These are phyloP conservation scores for Leptodontidium sp. DNA, from an alignment of 2,329 filamentous ascomycete genomes.

Conservation along the genomic window DNA sequence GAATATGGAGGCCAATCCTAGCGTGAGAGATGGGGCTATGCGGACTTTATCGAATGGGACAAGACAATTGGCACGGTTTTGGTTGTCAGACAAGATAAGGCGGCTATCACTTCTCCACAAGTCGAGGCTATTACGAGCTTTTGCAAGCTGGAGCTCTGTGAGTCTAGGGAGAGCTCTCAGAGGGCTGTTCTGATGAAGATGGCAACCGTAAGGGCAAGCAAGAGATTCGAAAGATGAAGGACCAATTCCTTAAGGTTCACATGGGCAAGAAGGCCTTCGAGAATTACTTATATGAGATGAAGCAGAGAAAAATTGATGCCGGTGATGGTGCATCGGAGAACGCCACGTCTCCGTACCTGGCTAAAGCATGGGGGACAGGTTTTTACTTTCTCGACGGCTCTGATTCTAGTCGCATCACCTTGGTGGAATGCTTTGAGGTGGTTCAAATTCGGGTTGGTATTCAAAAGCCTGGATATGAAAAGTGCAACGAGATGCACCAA, in stretches of 20 bases:
- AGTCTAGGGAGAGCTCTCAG: background rate
- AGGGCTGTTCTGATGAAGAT: background rate
- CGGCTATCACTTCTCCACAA: conserved; percentile 14
- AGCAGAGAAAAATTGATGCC: background rate
- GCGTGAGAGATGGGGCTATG: background rate
- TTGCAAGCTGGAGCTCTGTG: background rate
- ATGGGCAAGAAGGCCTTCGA: conserved; percentile 15
- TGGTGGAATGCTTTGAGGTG: background rate
- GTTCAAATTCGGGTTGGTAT: background rate
- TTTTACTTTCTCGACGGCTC: background rate
- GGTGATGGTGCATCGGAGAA: conserved; percentile 15
- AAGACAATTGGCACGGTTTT: conserved; percentile 18
- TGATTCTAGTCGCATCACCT: background rate
- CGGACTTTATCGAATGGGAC: conserved; percentile 3
- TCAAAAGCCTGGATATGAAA: background rate
- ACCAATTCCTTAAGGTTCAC: background rate
- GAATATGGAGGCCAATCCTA: conserved; percentile 6
- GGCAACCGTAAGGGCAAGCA: background rate
- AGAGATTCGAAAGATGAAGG: background rate
- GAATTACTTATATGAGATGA: conserved; percentile 20
- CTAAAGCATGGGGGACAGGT: background rate
- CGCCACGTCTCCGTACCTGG: conserved; percentile 15
- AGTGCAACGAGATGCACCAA: background rate
- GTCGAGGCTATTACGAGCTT: conserved; percentile 21
- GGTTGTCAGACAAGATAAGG: conserved; percentile 24